Percentiles rank a stretch among this genome's conserved stretches.
phyloP scores from a whole-genome alignment of 805 yeast species.

The Tetrapisispora phaffii region DNA sequence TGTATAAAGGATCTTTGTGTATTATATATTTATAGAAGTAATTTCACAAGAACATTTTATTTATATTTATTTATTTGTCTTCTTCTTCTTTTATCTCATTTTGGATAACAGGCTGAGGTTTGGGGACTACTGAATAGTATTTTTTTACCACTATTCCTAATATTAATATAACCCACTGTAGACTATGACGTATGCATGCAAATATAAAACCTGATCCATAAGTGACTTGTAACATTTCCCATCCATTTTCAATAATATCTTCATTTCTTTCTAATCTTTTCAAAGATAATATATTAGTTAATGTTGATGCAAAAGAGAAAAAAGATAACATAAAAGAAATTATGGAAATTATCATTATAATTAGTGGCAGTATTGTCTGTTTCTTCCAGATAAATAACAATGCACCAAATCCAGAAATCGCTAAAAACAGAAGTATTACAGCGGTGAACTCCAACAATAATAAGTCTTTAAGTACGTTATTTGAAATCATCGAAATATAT shows the following conservation, averaged over 20 bases:
- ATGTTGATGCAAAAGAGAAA: constrained; percentile 6
- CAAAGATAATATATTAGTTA: constrained; percentile 9
- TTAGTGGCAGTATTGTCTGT: constrained; percentile 6
- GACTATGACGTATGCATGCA: constrained; percentile 10
- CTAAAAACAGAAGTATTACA: constrained; percentile 5
- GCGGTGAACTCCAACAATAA: constrained; percentile 10
- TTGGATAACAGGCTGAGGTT: background rate
- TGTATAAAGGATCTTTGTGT: background rate
- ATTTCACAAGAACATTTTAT: background rate
- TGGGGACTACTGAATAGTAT: constrained; percentile 1
- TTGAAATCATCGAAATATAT: constrained; percentile 10
- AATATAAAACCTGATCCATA: constrained; percentile 18
- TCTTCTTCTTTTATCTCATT: background rate
- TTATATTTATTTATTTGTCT: background rate
- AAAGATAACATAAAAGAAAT: constrained; percentile 7
- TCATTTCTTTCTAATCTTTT: constrained; percentile 11
- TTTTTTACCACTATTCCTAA: constrained; percentile 10
- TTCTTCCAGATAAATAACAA: constrained; percentile 6
- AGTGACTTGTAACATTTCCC: constrained; percentile 15
- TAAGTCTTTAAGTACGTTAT: constrained; percentile 6
- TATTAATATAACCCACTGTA: constrained; percentile 10
- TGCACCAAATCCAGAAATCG: constrained; percentile 10
- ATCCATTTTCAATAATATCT: constrained; percentile 4
- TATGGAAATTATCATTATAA: constrained; percentile 5
- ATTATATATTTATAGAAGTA: background rate